phyloP scores from a whole-genome alignment of 768 basidiomycete species.

The Panaeolus cyanescens region DNA sequence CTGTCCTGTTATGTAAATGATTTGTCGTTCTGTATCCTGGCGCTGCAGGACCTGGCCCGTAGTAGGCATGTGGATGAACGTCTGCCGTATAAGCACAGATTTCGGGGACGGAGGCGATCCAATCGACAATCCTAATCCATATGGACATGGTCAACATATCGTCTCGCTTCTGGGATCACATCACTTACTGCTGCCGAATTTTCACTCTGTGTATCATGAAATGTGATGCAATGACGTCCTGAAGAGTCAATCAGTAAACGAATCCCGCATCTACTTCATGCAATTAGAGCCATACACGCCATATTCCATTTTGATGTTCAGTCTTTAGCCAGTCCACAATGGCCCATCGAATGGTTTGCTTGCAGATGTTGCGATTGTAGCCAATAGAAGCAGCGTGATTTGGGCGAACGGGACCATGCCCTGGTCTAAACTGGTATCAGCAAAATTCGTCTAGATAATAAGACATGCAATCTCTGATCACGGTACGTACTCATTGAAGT shows the following conservation, averaged over 20 bases:
- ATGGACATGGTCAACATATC: neutral
- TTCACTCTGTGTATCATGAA: constrained; percentile 41
- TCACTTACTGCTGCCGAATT: constrained; percentile 43
- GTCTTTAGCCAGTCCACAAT: constrained; percentile 56
- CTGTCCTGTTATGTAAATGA: neutral
- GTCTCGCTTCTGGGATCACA: neutral
- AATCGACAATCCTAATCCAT: constrained; percentile 18
- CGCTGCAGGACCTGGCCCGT: neutral
- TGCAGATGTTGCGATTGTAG: constrained; percentile 46
- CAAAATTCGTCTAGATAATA: neutral
- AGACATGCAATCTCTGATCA: neutral
- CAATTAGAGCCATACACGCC: constrained; percentile 37
- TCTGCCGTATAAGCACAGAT: constrained; percentile 7
- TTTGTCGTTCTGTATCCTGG: neutral
- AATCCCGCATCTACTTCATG: neutral
- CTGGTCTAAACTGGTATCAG: constrained; percentile 38
- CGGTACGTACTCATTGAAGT: constrained; percentile 54
- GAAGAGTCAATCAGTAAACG: constrained; percentile 7
- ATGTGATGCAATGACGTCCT: constrained; percentile 55
- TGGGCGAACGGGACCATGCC: constrained; percentile 43
- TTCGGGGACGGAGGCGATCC: constrained; percentile 14
- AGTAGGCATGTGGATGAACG: neutral
- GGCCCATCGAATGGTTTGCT: constrained; percentile 51
- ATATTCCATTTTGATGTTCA: constrained; percentile 41
- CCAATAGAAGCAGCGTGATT: constrained; percentile 33